These are phyloP conservation scores for Colletotrichum costaricense DNA, from an alignment of 2,329 filamentous ascomycete species.

Conservation along the genomic window DNA sequence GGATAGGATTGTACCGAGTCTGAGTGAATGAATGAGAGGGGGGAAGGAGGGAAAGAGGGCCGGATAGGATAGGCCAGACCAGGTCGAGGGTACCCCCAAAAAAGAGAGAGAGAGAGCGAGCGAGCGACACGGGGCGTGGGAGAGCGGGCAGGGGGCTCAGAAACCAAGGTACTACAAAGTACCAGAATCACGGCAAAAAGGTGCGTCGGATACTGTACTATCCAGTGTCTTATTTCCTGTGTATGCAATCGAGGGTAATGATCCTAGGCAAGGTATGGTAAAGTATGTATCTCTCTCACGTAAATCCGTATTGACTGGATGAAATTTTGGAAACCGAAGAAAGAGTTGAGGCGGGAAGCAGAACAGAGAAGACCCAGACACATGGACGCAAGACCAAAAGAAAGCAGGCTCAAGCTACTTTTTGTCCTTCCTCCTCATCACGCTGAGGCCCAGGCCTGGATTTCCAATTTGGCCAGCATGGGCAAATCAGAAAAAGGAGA, in stretches of 20 bases:
- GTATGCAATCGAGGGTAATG: not conserved
- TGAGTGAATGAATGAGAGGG: not conserved
- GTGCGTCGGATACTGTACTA: not conserved
- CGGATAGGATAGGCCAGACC: not conserved
- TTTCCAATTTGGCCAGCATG: not conserved
- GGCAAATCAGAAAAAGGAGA: not conserved
- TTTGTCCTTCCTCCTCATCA: not conserved
- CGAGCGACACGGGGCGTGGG: not conserved
- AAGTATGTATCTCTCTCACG: not conserved
- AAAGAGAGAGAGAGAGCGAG: not conserved
- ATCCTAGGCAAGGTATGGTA: not conserved
- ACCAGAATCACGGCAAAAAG: not conserved
- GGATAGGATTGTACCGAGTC: not conserved
- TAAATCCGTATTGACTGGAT: not conserved
- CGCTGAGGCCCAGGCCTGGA: not conserved
- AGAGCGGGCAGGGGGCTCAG: not conserved
- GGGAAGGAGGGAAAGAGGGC: not conserved
- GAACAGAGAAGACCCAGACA: not conserved
- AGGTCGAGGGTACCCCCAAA: not conserved
- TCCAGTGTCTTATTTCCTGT: not conserved
- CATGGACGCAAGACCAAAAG: not conserved
- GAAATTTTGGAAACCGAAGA: not conserved
- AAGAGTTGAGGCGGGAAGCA: not conserved
- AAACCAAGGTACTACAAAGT: not conserved
- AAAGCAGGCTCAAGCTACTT: not conserved